Percentiles rank a stretch among this genome's conserved stretches.
Conservation (phyloP, 805 yeast species). For the Candida fluviatilis region DNA sequence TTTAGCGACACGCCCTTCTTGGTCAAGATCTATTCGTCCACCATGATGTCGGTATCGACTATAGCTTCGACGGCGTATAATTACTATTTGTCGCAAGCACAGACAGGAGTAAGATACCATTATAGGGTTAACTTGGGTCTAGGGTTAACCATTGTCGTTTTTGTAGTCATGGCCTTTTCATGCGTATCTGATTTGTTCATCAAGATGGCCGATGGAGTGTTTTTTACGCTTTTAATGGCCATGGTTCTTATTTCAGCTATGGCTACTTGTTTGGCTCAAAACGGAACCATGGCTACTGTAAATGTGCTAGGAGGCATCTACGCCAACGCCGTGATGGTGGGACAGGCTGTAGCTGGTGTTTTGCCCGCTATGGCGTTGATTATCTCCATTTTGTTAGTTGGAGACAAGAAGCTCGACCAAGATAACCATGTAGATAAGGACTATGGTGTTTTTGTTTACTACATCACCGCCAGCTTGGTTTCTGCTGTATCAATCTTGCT, state of each 20-base stretch:
- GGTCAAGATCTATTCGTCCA: constrained; percentile 63
- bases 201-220: constrained; percentile 32
- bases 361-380: constrained; percentile 74
- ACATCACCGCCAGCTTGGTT: constrained; percentile 48
- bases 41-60: constrained; percentile 87
- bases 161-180: constrained; percentile 53
- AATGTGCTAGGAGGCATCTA: constrained; percentile 70
- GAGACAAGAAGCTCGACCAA: constrained; percentile 22
- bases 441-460: constrained; percentile 42
- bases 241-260: constrained; percentile 63
- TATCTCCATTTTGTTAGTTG: constrained; percentile 44
- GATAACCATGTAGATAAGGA: constrained; percentile 28
- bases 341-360: constrained; percentile 93
- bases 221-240: constrained; percentile 54
- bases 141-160: constrained; percentile 51
- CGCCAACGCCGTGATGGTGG: constrained; percentile 91
- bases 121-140: constrained; percentile 60
- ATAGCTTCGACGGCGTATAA: constrained; percentile 58
- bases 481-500: constrained; percentile 39
- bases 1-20: constrained; percentile 48
- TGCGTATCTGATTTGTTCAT: constrained; percentile 35
- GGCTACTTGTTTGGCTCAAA: constrained; percentile 82
- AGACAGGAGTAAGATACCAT: constrained; percentile 54
- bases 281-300: constrained; percentile 85
- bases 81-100: constrained; percentile 60